Conservation (phyloP, 176 grass and related monocot genomes). For the Canna indica region DNA sequence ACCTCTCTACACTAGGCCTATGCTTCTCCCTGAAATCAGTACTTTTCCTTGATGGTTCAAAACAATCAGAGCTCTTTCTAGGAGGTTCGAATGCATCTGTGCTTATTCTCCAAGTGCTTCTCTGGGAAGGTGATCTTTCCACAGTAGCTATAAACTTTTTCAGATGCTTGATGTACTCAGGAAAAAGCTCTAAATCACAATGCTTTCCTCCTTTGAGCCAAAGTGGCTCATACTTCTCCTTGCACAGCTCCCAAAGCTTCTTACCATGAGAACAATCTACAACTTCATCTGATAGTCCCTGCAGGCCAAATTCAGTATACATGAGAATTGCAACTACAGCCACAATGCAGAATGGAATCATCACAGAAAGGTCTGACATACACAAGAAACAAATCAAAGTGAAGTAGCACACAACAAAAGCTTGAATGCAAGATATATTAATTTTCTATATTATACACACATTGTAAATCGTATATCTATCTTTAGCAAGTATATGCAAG, state of each 20-base stretch:
- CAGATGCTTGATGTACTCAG: slow-evolving; percentile 70
- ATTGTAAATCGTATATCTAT: neutral
- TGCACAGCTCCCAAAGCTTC: slow-evolving; percentile 79
- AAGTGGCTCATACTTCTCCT: slow-evolving; percentile 85
- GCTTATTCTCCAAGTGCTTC: slow-evolving; percentile 43
- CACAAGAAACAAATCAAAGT: neutral
- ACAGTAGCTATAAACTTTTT: slow-evolving; percentile 64
- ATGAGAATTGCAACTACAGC: neutral
- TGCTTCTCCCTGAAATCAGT: slow-evolving; percentile 48
- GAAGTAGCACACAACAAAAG: neutral
- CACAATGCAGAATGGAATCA: neutral
- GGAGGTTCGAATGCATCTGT: slow-evolving; percentile 55
- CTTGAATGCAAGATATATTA: too few relatives aligned
- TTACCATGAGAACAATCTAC: slow-evolving; percentile 93
- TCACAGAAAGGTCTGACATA: neutral
- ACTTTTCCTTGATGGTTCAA: slow-evolving; percentile 57
- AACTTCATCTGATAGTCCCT: slow-evolving; percentile 84
- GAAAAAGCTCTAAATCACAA: slow-evolving; percentile 81
- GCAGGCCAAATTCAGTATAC: slow-evolving; percentile 3
- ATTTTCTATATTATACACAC: neutral
- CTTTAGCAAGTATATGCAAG: neutral
- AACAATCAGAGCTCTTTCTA: slow-evolving; percentile 51
- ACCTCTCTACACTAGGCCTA: slow-evolving; percentile 42
- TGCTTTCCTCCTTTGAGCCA: slow-evolving; percentile 90
- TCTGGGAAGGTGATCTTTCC: slow-evolving; percentile 60